Evolutionary conservation across 2,329 filamentous ascomycete species (phyloP).

Genomic region (Tolypocladium cylindrosporum): DNA sequence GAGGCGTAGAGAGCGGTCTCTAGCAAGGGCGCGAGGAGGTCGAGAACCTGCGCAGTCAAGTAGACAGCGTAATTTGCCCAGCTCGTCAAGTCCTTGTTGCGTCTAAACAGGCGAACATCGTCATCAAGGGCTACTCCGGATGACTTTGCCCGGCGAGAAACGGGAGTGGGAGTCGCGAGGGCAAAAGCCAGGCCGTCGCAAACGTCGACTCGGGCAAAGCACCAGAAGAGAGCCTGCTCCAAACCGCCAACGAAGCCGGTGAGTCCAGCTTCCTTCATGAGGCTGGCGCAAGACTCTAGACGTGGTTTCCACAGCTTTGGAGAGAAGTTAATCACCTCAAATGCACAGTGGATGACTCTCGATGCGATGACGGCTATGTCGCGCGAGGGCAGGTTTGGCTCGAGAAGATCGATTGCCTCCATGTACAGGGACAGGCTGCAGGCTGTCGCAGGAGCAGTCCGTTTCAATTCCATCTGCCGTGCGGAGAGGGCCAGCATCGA

Average conservation of each 20-base stretch:
- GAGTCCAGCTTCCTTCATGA: conserved; percentile 39
- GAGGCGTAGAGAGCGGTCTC: conserved; percentile 7
- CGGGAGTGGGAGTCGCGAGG: conserved; percentile 37
- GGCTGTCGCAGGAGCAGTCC: conserved; percentile 21
- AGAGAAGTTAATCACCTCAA: conserved; percentile 41
- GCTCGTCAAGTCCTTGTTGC: conserved; percentile 27
- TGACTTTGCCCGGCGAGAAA: conserved; percentile 30
- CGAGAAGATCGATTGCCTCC: conserved; percentile 37
- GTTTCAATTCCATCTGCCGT: conserved; percentile 37
- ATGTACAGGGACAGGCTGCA: conserved; percentile 37
- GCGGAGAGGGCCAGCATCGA: conserved; percentile 41
- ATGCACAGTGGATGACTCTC: conserved; percentile 41
- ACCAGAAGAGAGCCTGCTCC: conserved; percentile 43
- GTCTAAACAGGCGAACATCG: conserved; percentile 23
- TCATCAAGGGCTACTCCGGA: conserved; percentile 17
- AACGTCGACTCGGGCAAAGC: conserved; percentile 44
- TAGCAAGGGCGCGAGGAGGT: conserved; percentile 20
- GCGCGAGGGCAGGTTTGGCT: conserved; percentile 35
- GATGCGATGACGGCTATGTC: conserved; percentile 40
- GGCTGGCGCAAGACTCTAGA: conserved; percentile 39
- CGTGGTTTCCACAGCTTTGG: conserved; percentile 40
- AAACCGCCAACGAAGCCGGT: conserved; percentile 39
- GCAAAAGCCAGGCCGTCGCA: conserved; percentile 42
- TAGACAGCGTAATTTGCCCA: conserved; percentile 42
- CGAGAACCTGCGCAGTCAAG: conserved; percentile 32